phyloP scores from a whole-genome alignment of 2,329 filamentous ascomycete genomes.

The Apiospora arundinis region DNA sequence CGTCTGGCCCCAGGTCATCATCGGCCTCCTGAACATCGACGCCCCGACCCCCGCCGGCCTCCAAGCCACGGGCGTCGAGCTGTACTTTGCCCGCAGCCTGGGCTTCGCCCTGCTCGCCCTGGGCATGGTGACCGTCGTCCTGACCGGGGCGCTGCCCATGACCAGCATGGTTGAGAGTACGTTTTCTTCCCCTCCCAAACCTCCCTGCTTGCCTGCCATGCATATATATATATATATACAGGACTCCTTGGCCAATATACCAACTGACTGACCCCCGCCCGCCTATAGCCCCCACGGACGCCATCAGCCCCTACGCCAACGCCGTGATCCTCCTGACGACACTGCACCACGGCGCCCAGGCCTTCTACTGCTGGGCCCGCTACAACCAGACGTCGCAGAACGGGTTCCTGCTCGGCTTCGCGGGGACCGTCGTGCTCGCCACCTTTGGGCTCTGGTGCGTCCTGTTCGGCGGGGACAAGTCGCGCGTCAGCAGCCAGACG shows the following conservation, averaged over 20 bases:
- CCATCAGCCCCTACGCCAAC: constrained; percentile 65
- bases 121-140: constrained; percentile 67
- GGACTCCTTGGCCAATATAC: too few species aligned
- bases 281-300: constrained; percentile 35
- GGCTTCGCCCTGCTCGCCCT: constrained; percentile 72
- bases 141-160: constrained; percentile 75
- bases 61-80: constrained; percentile 60
- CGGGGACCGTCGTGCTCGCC: constrained; percentile 63
- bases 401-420: constrained; percentile 65
- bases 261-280: too few species aligned
- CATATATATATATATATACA: too few species aligned
- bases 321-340: constrained; percentile 71
- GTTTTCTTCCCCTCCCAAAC: constrained; percentile 12
- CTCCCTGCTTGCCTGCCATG: neutral
- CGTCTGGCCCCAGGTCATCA: constrained; percentile 55
- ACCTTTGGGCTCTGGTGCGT: constrained; percentile 68
- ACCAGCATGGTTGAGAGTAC: constrained; percentile 54
- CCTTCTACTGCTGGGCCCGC: constrained; percentile 72
- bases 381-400: constrained; percentile 63
- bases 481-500: constrained; percentile 44
- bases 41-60: constrained; percentile 14
- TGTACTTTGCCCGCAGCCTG: constrained; percentile 76
- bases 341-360: constrained; percentile 66
- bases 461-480: constrained; percentile 47
- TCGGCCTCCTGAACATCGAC: constrained; percentile 45